These are phyloP conservation scores for Hexamita inflata DNA, from an alignment of 208 protist species.

Conservation along the genomic window DNA sequence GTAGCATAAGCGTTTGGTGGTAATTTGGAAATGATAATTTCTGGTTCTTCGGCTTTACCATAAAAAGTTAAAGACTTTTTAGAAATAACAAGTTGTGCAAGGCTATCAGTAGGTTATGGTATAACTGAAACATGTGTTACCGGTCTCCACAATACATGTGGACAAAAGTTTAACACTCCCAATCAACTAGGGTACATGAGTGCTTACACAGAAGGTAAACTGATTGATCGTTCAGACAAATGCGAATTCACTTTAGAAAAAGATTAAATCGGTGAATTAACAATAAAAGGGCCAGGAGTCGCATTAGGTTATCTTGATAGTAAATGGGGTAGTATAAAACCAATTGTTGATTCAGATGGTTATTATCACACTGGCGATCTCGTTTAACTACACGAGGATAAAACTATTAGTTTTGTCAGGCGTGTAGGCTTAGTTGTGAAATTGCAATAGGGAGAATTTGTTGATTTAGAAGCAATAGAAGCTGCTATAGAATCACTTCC, in stretches of 20 bases:
- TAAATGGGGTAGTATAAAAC: neutral
- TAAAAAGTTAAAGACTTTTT: neutral
- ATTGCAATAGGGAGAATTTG: neutral
- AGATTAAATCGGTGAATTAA: neutral
- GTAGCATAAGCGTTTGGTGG: neutral
- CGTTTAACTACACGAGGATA: neutral
- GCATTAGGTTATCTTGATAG: neutral
- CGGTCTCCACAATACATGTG: neutral
- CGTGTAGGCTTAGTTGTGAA: neutral
- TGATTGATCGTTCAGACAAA: neutral
- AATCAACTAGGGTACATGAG: neutral
- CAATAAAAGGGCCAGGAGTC: neutral
- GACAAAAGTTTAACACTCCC: neutral
- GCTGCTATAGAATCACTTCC: neutral
- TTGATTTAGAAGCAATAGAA: neutral
- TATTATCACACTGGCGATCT: neutral
- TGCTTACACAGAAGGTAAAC: neutral
- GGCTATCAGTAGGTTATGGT: neutral
- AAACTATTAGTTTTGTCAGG: neutral
- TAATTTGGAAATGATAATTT: neutral
- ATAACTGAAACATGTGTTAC: neutral
- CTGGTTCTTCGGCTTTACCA: neutral
- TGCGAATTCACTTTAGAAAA: neutral
- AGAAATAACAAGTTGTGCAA: neutral
- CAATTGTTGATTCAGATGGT: neutral